phyloP scores from a whole-genome alignment of 202 grass and related monocot species.

The Carex arenaria region DNA sequence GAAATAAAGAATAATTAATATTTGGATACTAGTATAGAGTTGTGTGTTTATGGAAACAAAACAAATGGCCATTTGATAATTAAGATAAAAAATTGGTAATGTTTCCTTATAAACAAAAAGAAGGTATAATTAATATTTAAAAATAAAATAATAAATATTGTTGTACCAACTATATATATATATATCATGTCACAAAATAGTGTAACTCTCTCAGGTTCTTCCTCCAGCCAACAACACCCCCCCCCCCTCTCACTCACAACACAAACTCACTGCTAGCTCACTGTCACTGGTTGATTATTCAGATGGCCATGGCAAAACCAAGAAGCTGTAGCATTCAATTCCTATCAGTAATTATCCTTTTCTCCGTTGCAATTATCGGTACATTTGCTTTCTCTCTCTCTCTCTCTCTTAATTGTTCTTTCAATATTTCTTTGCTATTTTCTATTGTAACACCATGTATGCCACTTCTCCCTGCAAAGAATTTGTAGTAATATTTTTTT shows the following conservation, averaged over 20 bases:
- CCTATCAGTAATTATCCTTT: conserved; percentile 3
- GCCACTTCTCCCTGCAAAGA: not conserved
- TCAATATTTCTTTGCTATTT: not conserved
- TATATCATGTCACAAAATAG: not conserved
- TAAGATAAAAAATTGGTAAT: not conserved
- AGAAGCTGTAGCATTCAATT: not conserved
- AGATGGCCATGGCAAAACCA: not conserved
- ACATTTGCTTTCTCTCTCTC: not conserved
- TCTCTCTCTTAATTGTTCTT: not conserved
- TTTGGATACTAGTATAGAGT: not conserved
- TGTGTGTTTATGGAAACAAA: not conserved
- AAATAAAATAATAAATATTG: not conserved
- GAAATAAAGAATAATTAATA: too few species aligned
- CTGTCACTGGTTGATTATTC: not conserved
- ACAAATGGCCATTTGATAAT: not conserved
- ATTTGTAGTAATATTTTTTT: not conserved
- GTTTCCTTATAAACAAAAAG: not conserved
- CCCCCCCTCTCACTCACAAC: not conserved
- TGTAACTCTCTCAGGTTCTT: not conserved
- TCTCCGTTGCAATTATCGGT: not conserved
- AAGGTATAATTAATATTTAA: not conserved
- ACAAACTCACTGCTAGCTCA: not conserved
- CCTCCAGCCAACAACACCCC: not conserved
- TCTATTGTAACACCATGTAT: not conserved
- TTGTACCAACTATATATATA: not conserved